Percentiles rank a stretch among this genome's conserved stretches.
phyloP scores from a whole-genome alignment of 2,329 filamentous ascomycete species.

The Fusarium oxysporum region DNA sequence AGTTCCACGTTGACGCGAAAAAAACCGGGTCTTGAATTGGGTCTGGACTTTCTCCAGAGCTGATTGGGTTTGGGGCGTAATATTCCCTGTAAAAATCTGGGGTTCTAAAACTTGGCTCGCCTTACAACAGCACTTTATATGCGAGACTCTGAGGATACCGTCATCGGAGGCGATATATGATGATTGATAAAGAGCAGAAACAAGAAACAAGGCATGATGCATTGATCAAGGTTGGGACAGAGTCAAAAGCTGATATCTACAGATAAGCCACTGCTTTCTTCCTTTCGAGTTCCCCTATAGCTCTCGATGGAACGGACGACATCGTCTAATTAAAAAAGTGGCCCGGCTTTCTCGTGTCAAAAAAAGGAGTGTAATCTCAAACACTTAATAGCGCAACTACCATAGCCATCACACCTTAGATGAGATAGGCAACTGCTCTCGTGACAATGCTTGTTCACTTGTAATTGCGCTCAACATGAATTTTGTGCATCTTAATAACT shows the following conservation, averaged over 20 bases:
- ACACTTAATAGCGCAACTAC: conserved; percentile 21
- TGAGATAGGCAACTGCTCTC: conserved; percentile 38
- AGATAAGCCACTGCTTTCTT: neutral
- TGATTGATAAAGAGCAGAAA: conserved; percentile 26
- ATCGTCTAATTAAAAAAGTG: conserved; percentile 41
- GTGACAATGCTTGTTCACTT: conserved; percentile 20
- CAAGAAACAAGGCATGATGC: conserved; percentile 5
- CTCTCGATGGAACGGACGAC: conserved; percentile 23
- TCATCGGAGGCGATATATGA: conserved; percentile 32
- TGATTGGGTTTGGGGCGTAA: conserved; percentile 25
- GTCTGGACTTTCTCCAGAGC: conserved; percentile 22
- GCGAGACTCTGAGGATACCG: conserved; percentile 14
- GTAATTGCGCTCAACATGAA: conserved; percentile 23
- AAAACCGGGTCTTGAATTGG: conserved; percentile 33
- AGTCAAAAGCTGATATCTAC: neutral
- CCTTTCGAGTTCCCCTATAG: neutral
- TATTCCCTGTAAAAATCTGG: conserved; percentile 39
- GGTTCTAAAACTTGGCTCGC: conserved; percentile 31
- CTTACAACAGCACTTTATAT: conserved; percentile 20
- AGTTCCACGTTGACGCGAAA: conserved; percentile 40
- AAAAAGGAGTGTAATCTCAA: conserved; percentile 38
- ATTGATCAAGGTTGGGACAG: neutral
- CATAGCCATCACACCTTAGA: conserved; percentile 10
- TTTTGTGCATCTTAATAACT: conserved; percentile 11
- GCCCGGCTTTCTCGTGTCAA: conserved; percentile 30